phyloP scores from a whole-genome alignment of 2,329 filamentous ascomycete genomes.

The Colletotrichum tropicale region DNA sequence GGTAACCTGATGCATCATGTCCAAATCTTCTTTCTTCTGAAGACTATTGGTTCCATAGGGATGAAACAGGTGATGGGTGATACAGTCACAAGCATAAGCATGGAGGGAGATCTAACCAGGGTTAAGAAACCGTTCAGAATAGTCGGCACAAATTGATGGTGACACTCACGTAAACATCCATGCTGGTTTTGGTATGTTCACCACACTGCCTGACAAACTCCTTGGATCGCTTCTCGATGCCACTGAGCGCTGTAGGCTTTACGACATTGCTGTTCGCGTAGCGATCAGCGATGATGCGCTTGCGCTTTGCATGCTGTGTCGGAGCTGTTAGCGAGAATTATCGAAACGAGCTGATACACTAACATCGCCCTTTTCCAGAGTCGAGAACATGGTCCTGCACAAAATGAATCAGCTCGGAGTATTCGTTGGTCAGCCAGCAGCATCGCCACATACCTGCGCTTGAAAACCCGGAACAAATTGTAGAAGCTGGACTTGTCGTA shows the following conservation, averaged over 20 bases:
- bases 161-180: slow-evolving; percentile 66
- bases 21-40: slow-evolving; percentile 56
- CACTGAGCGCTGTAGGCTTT: slow-evolving; percentile 55
- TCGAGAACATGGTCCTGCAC: slow-evolving; percentile 63
- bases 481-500: slow-evolving; percentile 72
- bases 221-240: slow-evolving; percentile 60
- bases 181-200: slow-evolving; percentile 43
- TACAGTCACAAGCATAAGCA: slow-evolving; percentile 72
- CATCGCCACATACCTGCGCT: slow-evolving; percentile 47
- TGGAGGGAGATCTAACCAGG: slow-evolving; percentile 46
- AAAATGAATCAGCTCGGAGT: not conserved
- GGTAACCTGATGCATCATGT: slow-evolving; percentile 71
- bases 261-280: slow-evolving; percentile 74
- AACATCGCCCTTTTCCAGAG: slow-evolving; percentile 56
- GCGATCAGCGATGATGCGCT: slow-evolving; percentile 66
- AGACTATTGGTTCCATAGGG: slow-evolving; percentile 68
- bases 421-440: not conserved
- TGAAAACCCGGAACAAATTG: slow-evolving; percentile 62
- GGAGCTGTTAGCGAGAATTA: not conserved
- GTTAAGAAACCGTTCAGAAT: not conserved
- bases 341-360: slow-evolving; percentile 24
- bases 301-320: slow-evolving; percentile 63
- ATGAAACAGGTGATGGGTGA: slow-evolving; percentile 71
- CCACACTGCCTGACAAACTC: slow-evolving; percentile 60
- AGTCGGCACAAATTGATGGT: not conserved